Evolutionary conservation across 2,329 filamentous ascomycete genomes (phyloP).

Genomic region (Pseudopithomyces maydicus): DNA sequence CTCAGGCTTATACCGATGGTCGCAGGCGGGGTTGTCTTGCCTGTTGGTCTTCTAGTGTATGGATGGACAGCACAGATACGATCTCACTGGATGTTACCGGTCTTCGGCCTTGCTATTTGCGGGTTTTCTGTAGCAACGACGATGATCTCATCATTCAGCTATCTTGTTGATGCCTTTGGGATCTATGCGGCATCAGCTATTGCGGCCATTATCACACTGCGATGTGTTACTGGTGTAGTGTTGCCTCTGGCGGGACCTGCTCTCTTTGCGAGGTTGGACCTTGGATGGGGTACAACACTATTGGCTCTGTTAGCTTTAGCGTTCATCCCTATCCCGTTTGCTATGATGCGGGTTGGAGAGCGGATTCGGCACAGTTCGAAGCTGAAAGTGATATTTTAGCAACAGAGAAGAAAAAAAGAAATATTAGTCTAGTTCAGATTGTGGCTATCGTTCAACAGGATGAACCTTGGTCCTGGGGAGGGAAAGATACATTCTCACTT

Average conservation of each 20-base stretch:
- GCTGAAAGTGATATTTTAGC: not conserved
- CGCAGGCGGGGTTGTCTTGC: slow-evolving; percentile 31
- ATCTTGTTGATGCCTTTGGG: slow-evolving; percentile 59
- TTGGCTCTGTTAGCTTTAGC: not conserved
- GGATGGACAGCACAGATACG: slow-evolving; percentile 57
- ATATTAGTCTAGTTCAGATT: too few species aligned
- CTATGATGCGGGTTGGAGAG: not conserved
- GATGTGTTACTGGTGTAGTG: slow-evolving; percentile 1
- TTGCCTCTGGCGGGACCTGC: slow-evolving; percentile 10
- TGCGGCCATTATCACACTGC: slow-evolving; percentile 56
- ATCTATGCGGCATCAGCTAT: slow-evolving; percentile 59
- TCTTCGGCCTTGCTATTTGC: slow-evolving; percentile 22
- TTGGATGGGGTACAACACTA: slow-evolving; percentile 5
- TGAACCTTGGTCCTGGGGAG: too few species aligned
- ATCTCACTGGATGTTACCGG: slow-evolving; percentile 59
- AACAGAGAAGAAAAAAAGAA: not conserved
- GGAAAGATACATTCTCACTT: too few species aligned
- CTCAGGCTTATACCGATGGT: slow-evolving; percentile 9
- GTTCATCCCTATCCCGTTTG: not conserved
- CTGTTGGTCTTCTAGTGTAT: slow-evolving; percentile 48
- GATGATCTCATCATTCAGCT: slow-evolving; percentile 26
- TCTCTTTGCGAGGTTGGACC: not conserved
- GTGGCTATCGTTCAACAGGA: too few species aligned
- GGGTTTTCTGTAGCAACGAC: slow-evolving; percentile 2
- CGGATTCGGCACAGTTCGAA: not conserved